Conservation (phyloP, 495 filamentous ascomycete genomes). For the Pyrenula massariospora region DNA sequence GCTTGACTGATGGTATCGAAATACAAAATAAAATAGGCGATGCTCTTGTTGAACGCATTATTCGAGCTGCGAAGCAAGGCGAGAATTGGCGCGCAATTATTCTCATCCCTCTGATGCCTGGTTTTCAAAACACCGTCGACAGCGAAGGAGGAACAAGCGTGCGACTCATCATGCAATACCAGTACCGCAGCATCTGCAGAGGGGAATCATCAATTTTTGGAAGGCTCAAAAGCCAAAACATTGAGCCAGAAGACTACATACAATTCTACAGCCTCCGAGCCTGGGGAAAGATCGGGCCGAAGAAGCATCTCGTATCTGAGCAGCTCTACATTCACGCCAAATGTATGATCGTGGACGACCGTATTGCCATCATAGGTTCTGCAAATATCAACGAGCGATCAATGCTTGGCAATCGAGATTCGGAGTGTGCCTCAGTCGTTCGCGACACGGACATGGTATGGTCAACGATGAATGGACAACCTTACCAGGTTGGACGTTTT, state of each 20-base stretch:
- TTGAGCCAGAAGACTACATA: slow-evolving; percentile 95
- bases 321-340: slow-evolving; percentile 99
- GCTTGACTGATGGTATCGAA: slow-evolving; percentile 71
- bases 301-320: slow-evolving; percentile 77
- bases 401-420: slow-evolving; percentile 84
- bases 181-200: slow-evolving; percentile 93
- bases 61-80: slow-evolving; percentile 67
- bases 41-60: slow-evolving; percentile 84
- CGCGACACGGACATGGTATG: slow-evolving; percentile 88
- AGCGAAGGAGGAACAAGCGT: slow-evolving; percentile 88
- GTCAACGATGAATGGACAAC: slow-evolving; percentile 81
- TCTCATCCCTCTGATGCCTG: slow-evolving; percentile 90
- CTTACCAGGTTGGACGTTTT: slow-evolving; percentile 83
- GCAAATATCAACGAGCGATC: slow-evolving; percentile 99
- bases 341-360: slow-evolving; percentile 91
- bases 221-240: slow-evolving; percentile 63
- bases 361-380: slow-evolving; percentile 87
- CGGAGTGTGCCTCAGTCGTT: slow-evolving; percentile 83
- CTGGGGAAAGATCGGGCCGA: slow-evolving; percentile 86
- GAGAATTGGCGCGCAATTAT: slow-evolving; percentile 94
- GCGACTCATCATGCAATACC: slow-evolving; percentile 92
- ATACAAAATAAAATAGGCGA: slow-evolving; percentile 93
- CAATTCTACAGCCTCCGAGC: slow-evolving; percentile 84
- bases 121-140: slow-evolving; percentile 95
- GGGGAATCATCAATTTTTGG: slow-evolving; percentile 91